These are phyloP conservation scores for Ustilago xerochloae DNA, from an alignment of 1,284 basidiomycete genomes.

Conservation along the genomic window DNA sequence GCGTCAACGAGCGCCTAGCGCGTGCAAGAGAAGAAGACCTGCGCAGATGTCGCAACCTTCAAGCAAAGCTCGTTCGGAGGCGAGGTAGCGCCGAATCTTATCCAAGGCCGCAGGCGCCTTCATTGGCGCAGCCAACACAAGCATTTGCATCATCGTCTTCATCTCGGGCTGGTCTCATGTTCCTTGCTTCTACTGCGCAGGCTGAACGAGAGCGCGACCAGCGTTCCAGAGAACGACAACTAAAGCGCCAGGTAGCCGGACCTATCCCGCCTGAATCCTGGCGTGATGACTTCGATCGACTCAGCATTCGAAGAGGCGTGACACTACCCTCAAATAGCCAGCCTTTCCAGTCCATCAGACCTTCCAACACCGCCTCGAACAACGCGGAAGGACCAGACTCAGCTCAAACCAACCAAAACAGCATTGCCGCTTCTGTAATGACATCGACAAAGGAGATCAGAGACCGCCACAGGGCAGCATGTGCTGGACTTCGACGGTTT, in stretches of 20 bases:
- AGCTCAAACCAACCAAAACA: no score
- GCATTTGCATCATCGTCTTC: conserved; percentile 7
- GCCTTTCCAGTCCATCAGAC: neutral
- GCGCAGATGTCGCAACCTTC: conserved; percentile 31
- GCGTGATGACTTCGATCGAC: conserved; percentile 40
- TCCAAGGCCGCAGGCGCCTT: neutral
- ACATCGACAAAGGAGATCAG: neutral
- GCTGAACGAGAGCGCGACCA: conserved; percentile 31
- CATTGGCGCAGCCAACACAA: neutral
- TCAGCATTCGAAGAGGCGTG: conserved; percentile 19
- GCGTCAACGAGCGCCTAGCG: conserved; percentile 40
- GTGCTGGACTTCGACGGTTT: conserved; percentile 17
- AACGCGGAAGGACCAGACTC: neutral
- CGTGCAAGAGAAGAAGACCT: conserved; percentile 36
- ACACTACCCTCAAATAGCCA: neutral
- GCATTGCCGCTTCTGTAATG: no score
- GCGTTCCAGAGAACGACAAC: conserved; percentile 12
- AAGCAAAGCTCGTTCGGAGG: conserved; percentile 22
- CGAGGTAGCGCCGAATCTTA: conserved; percentile 3
- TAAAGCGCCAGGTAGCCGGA: conserved; percentile 45
- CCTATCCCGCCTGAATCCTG: conserved; percentile 49
- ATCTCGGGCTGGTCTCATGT: conserved; percentile 34
- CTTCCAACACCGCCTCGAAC: neutral
- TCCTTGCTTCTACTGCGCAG: conserved; percentile 24
- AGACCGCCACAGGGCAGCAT: neutral